phyloP scores from a whole-genome alignment of 1,139 yeast species.

The Debaryomyces coudertii region DNA sequence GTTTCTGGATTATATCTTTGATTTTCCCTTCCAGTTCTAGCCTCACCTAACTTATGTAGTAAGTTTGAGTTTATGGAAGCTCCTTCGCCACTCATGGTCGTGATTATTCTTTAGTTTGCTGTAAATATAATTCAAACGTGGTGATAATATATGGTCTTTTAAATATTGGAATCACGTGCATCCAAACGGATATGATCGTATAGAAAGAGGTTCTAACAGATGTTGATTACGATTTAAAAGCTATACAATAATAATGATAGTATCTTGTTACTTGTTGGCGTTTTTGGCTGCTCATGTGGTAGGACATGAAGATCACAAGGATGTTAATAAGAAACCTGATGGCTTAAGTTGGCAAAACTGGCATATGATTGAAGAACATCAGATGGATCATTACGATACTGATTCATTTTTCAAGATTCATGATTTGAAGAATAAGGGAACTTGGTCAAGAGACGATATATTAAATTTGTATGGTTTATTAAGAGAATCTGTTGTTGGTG shows the following conservation, averaged over 20 bases:
- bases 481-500: slow-evolving; percentile 76
- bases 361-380: slow-evolving; percentile 93
- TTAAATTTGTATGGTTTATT: slow-evolving; percentile 78
- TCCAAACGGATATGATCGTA: neutral
- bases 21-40: slow-evolving; percentile 41
- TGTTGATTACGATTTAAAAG: neutral
- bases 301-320: slow-evolving; percentile 25
- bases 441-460: slow-evolving; percentile 66
- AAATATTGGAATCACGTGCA: neutral
- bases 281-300: slow-evolving; percentile 12
- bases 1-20: slow-evolving; percentile 51
- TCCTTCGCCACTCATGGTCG: neutral
- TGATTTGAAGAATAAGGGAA: slow-evolving; percentile 60
- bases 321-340: slow-evolving; percentile 40
- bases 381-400: slow-evolving; percentile 71
- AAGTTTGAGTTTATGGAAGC: slow-evolving; percentile 18
- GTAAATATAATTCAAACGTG: neutral
- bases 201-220: neutral
- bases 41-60: slow-evolving; percentile 23
- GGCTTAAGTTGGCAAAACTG: slow-evolving; percentile 72
- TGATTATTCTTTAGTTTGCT: neutral
- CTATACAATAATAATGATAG: neutral
- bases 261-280: neutral
- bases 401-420: slow-evolving; percentile 81
- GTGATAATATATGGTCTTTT: neutral